Evolutionary conservation across 495 filamentous ascomycete genomes (phyloP), one percentile per base, ranked within the genome.

Genomic region (Extremus antarcticus): DNA sequence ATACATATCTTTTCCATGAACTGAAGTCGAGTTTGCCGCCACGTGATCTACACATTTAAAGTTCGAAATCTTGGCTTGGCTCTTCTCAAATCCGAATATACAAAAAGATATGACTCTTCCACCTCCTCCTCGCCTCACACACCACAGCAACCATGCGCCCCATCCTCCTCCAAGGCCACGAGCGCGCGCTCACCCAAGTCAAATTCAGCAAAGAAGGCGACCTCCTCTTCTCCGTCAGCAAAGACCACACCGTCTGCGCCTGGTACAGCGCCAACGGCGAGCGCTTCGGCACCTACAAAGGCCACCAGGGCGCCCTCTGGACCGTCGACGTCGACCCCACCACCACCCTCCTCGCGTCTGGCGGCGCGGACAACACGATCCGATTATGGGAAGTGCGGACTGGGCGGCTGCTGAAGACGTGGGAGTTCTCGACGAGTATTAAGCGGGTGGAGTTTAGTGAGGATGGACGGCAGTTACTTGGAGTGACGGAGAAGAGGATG

Each of bases 251-350:
- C 59, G 46, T 95, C 63, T 94, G 90, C 76, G 89, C 80, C 58
- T 96, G 91, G 90, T 95, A 81, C 74, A 81, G 88, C 40, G 58
- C 56, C 25, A 69, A 69, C 57, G 66, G 64, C 32, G 65, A 67
- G 58, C 63, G 90, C 58, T 78, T 97, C 51, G 91, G 91, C 66
- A 94, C 91, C 58, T 99, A 99, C 73, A 81, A 86, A 66, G 92
- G 92, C 66, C 92, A 99, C 77, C 85, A 91, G 67, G 92, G 92
- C 71, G 94, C 92, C 57, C 84, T 99, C 71, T 99, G 92, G 92
- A 95, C 90, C 53, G 87, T 99, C 68, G 94, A 97, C 66, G 86
- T 97, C 60, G 89, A 95, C 76, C 90, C 92, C 59, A 92, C 89
- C 64, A 89, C 86, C 60, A 87, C 87, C 58, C 79, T 97, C 65